A percentile compares a stretch with the other conserved stretches of the same genome.
Conservation (phyloP, 257 asterid species). For the Jacaranda mimosifolia region DNA sequence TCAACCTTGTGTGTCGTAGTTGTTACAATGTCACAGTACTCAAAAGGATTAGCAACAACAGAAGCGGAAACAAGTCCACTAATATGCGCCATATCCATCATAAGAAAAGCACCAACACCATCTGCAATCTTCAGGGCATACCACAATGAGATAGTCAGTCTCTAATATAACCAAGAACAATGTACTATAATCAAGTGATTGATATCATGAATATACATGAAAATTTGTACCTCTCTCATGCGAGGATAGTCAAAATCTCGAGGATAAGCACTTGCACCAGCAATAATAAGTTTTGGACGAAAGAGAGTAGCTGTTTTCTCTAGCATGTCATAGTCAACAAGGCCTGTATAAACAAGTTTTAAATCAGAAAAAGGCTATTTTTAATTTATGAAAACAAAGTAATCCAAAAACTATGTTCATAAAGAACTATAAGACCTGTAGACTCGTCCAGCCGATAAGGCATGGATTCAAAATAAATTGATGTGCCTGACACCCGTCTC, state of each 20-base stretch:
- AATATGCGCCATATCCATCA: slow-evolving; percentile 99
- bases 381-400: neutral
- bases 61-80: slow-evolving; percentile 97
- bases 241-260: slow-evolving; percentile 92
- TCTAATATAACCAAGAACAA: neutral
- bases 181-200: neutral
- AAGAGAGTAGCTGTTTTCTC: slow-evolving; percentile 88
- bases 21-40: slow-evolving; percentile 91
- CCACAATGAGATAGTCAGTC: slow-evolving; percentile 28
- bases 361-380: slow-evolving; percentile 2
- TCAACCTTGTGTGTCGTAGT: slow-evolving; percentile 95
- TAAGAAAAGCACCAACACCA: slow-evolving; percentile 91
- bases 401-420: neutral
- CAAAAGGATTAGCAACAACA: slow-evolving; percentile 94
- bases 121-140: slow-evolving; percentile 75
- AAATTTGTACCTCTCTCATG: slow-evolving; percentile 76
- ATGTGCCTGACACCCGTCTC: slow-evolving; percentile 93
- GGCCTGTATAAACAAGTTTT: slow-evolving; percentile 55
- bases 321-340: slow-evolving; percentile 92
- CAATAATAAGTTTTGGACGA: slow-evolving; percentile 94
- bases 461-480: slow-evolving; percentile 94
- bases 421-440: slow-evolving; percentile 59
- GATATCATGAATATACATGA: neutral
- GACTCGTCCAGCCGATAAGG: slow-evolving; percentile 92
- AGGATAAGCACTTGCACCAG: slow-evolving; percentile 97